Conservation (phyloP, 768 basidiomycete genomes). For the Suillus spraguei region DNA sequence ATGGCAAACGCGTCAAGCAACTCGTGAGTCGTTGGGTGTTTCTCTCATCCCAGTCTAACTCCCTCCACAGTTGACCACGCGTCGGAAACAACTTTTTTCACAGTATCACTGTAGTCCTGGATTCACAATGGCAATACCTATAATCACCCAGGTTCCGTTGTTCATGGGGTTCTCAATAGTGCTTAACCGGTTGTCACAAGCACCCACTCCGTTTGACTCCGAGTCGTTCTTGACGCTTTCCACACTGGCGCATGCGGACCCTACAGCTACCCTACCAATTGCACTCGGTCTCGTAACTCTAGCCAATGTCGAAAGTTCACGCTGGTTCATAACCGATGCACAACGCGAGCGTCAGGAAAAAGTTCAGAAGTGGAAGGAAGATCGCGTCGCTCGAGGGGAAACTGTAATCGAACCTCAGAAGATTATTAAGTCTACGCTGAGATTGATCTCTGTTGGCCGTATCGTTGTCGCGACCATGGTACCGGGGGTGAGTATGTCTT, state of each 20-base stretch:
- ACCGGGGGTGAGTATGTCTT: slow-evolving; percentile 58
- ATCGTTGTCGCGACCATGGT: slow-evolving; percentile 69
- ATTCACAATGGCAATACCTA: slow-evolving; percentile 60
- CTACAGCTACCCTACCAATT: slow-evolving; percentile 70
- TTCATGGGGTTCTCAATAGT: slow-evolving; percentile 68
- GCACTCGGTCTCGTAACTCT: slow-evolving; percentile 72
- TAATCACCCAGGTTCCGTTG: slow-evolving; percentile 69
- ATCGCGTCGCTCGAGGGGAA: slow-evolving; percentile 44
- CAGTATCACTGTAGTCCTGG: slow-evolving; percentile 59
- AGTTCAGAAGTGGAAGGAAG: slow-evolving; percentile 49
- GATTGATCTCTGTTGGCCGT: slow-evolving; percentile 61
- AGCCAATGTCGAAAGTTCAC: slow-evolving; percentile 77
- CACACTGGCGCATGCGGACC: slow-evolving; percentile 69
- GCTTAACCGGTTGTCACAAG: slow-evolving; percentile 54
- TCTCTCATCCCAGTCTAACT: slow-evolving; percentile 10
- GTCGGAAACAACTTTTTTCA: slow-evolving; percentile 61
- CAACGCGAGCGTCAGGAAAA: slow-evolving; percentile 53
- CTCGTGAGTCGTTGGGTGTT: slow-evolving; percentile 40
- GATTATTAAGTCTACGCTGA: slow-evolving; percentile 55
- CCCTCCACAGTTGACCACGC: slow-evolving; percentile 47
- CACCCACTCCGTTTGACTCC: slow-evolving; percentile 69
- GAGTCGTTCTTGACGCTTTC: slow-evolving; percentile 79
- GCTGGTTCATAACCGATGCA: slow-evolving; percentile 68
- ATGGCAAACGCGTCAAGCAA: slow-evolving; percentile 48
- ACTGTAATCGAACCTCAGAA: slow-evolving; percentile 48